A percentile compares a stretch with the other conserved stretches of the same genome.
phyloP scores from a whole-genome alignment of 208 protist species.

The Acanthamoeba royreba region DNA sequence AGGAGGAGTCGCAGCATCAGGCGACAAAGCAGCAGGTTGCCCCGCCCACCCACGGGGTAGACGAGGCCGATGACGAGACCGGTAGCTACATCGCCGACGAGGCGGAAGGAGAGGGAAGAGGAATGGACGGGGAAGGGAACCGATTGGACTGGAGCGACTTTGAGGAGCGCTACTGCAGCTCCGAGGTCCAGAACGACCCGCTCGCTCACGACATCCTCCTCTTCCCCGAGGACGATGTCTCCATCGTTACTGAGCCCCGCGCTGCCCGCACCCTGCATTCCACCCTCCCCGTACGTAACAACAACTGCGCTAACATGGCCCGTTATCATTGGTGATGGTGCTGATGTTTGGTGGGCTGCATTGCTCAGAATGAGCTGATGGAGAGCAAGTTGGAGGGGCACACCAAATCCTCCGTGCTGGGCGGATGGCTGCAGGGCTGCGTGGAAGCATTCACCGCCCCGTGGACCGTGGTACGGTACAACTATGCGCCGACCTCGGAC shows the following conservation, averaged over 20 bases:
- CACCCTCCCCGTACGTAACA: neutral
- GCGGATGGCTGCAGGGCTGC: neutral
- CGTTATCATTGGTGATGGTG: too few species aligned
- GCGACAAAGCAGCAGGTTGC: too few species aligned
- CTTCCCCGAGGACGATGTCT: neutral
- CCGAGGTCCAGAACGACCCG: neutral
- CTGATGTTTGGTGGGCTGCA: too few species aligned
- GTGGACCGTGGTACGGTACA: constrained; percentile 15
- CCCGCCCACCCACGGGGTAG: too few species aligned
- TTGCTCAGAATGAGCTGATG: neutral
- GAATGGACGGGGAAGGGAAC: neutral
- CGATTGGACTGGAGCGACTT: constrained; percentile 11
- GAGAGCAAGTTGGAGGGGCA: neutral
- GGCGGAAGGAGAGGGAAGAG: too few species aligned
- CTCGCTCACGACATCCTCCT: neutral
- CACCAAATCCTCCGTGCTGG: neutral
- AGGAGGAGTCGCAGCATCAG: too few species aligned
- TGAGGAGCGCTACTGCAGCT: neutral
- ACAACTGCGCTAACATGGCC: too few species aligned
- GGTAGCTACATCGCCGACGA: neutral
- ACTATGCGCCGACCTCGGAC: neutral
- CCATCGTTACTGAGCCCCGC: neutral
- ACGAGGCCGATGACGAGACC: neutral
- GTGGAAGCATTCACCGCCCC: neutral
- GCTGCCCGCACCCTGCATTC: neutral